Base-by-base conservation (phyloP, 1,284 basidiomycete species). In the Ceraceosorus guamensis region DNA sequence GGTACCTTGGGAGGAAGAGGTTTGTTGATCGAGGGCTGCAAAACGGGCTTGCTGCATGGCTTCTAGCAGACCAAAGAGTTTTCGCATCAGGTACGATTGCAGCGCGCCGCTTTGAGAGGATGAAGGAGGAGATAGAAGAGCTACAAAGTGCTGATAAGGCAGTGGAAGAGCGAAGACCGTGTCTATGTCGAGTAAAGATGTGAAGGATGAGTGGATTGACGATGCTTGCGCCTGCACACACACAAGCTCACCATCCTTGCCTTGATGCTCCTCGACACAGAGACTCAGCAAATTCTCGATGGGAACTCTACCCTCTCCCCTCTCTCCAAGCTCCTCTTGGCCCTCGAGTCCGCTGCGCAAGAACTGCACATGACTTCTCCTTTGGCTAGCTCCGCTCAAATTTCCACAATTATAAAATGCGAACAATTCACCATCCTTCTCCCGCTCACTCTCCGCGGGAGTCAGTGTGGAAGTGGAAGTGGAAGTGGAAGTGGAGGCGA, bases 71-170 rank as follows among this genome's bases (percentile, higher is more conserved):
- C 52, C 55, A 37, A 67, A 62, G 18, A 75, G 66, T 37, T 67
- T 65, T 47, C 62, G 63, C 5, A 61, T 69, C 5, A 76, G 52
- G 46, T 71, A 73, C 7, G 53, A 46, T 30, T 67, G 61, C 24
- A 68, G 47, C 16, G 60, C 44, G 0, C 2, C 49, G 0, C 57
- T 43, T 14, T 66, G 57, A 33, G 46, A 53, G 6, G 55, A 39
- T 10, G 58, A 31, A 1, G 61, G 47, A 0, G 66, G 66, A 1
- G 61, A 18, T 18, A 76, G 52, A 16, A 75, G 55, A 7, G 46
- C 64, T 5, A 72, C 71, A 61, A 72, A 76, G 54, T 76, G 74
- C 56, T 73, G 71, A 62, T 70, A 76, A 0, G 73, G 70, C 3
- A 73, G 41, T 0, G 71, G 70, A 0, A 76, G 56, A 3, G 68